These are phyloP conservation scores for Phialocephala subalpina DNA, from an alignment of 2,329 filamentous ascomycete species.

Conservation along the genomic window DNA sequence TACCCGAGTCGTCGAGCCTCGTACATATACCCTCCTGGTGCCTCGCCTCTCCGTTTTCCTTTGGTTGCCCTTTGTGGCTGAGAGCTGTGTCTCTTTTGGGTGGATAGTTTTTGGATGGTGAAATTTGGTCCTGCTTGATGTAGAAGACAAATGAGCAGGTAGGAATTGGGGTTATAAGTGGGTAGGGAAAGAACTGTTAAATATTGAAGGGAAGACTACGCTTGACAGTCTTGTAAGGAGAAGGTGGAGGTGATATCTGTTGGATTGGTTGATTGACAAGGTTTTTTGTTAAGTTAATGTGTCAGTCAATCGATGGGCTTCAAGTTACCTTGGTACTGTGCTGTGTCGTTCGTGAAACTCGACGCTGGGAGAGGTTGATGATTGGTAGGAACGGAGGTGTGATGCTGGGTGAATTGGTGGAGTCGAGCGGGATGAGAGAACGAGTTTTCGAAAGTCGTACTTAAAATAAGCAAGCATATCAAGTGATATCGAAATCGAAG, in stretches of 20 bases:
- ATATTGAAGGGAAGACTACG: constrained; percentile 22
- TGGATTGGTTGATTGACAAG: not conserved
- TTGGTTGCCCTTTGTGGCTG: too few relatives aligned
- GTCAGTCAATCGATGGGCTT: constrained; percentile 2
- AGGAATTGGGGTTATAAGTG: constrained; percentile 7
- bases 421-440: too few relatives aligned
- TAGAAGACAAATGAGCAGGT: not conserved
- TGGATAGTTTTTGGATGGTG: not conserved
- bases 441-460: too few relatives aligned
- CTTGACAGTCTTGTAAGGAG: constrained; percentile 23
- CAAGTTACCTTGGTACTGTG: not conserved
- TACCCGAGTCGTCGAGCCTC: constrained; percentile 6
- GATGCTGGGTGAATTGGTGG: not conserved
- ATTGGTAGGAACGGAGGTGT: too few relatives aligned
- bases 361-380: not conserved
- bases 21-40: not conserved
- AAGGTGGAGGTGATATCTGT: not conserved
- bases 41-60: not conserved
- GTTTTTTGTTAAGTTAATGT: not conserved
- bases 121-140: not conserved
- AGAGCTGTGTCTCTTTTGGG: not conserved
- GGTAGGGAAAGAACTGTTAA: not conserved
- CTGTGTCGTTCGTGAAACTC: not conserved
- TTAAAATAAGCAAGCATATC: too few relatives aligned
- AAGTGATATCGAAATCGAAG: too few relatives aligned